A percentile compares a stretch with the other conserved stretches of the same genome.
These are phyloP conservation scores for Canavalia gladiata DNA, from an alignment of 306 rosid genomes.

Conservation along the genomic window DNA sequence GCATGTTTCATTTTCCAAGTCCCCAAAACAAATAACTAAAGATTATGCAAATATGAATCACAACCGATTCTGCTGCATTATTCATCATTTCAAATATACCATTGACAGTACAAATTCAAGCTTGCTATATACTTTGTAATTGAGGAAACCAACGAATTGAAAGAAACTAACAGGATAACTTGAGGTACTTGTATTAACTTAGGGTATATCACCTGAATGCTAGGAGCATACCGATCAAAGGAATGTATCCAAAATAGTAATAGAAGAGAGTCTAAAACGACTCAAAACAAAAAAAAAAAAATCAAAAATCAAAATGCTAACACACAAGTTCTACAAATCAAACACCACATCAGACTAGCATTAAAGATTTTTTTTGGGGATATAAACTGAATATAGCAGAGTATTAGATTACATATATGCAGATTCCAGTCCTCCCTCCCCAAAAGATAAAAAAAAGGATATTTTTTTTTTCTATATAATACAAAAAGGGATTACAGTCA, in stretches of 20 bases:
- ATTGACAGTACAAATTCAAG: slow-evolving; percentile 20
- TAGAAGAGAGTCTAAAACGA: slow-evolving; percentile 20
- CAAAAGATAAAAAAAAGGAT: neutral
- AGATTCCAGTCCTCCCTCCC: neutral
- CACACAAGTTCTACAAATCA: slow-evolving; percentile 27
- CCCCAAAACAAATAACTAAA: slow-evolving; percentile 14
- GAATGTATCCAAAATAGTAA: slow-evolving; percentile 25
- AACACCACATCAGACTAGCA: slow-evolving; percentile 20
- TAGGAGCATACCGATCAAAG: slow-evolving; percentile 24
- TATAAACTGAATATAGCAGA: slow-evolving; percentile 12
- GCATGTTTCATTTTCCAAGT: slow-evolving; percentile 13
- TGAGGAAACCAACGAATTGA: slow-evolving; percentile 27
- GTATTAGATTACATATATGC: slow-evolving; percentile 3
- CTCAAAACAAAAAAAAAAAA: neutral
- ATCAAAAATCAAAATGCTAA: neutral
- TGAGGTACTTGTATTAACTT: slow-evolving; percentile 23
- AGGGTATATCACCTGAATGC: slow-evolving; percentile 8
- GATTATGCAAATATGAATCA: slow-evolving; percentile 30
- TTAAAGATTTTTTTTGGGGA: neutral
- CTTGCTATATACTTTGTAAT: neutral
- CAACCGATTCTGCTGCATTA: slow-evolving; percentile 1
- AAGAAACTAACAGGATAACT: slow-evolving; percentile 30
- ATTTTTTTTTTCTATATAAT: neutral
- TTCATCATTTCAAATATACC: slow-evolving; percentile 15
- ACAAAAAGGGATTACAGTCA: neutral